Evolutionary conservation across 257 asterid genomes (phyloP), one percentile per base, ranked within the genome.

Genomic region (Apocynum venetum): DNA sequence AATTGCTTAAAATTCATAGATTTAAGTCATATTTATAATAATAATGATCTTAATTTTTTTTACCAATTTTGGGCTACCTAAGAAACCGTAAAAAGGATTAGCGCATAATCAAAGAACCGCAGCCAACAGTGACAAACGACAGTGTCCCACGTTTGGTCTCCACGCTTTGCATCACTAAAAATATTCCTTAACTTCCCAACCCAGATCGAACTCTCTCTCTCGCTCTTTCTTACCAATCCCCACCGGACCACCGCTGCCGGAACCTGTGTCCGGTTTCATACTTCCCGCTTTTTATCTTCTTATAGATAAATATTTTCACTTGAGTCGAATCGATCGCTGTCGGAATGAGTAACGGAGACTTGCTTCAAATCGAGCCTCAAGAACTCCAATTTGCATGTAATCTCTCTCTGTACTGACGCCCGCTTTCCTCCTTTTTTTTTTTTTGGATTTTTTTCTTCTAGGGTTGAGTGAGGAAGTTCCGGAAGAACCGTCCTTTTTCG

Each of bases 361-460:
- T 89, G 80, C 94, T 90, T 75, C 90, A 86, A 78, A 87, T 92
- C 83, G 95, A 91, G 14, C 97, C 97, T 6, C 85, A 87, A 56
- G 97, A 92, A 75, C 97, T 92, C 78, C 92, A 91, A 78, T 92
- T 92, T 80, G 84, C 89, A 74, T 91, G 97, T 92, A 81, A 69
- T 8, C 71, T 63, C 40, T 25, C 1, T 41, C 13, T 14, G 52
- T 2, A 17, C 14, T 43, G 36, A 66, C 4, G 31, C 20, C 31
- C 6, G 35, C 31, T 51, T 36, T 10, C 35, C 12, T 2, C 51
- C 7, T 38, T 3, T 76, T 8, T 31, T 80, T 46, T 3, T 44
- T 67, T 15, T 69, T 80, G 5, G 1, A 60, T 25, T 31, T 61
- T 25, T 41, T 4, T 72, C 35, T 51, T 15, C 14, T 14, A 2